Conservation (phyloP, 257 asterid genomes). For the Euphrasia confusa region DNA sequence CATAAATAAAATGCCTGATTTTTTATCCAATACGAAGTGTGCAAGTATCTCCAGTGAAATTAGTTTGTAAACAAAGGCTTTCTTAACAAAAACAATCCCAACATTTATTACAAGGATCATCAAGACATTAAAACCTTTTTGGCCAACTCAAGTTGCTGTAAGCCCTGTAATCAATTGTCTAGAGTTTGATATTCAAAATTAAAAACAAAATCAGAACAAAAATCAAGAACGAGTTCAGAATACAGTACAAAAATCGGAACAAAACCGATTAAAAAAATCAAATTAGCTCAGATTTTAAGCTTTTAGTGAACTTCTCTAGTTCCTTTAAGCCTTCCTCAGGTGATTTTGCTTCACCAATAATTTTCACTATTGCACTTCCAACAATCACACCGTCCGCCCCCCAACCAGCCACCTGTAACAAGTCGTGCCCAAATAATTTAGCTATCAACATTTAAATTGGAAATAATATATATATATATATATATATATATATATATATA, state of each 20-base stretch:
- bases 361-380: slow-evolving; percentile 77
- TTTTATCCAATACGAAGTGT: not conserved
- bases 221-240: not conserved
- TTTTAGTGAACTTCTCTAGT: slow-evolving; percentile 54
- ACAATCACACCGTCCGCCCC: slow-evolving; percentile 96
- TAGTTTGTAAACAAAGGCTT: not conserved
- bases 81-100: slow-evolving; percentile 8
- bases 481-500: not conserved
- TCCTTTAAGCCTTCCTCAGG: slow-evolving; percentile 79
- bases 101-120: slow-evolving; percentile 11
- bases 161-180: slow-evolving; percentile 14
- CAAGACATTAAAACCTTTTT: not conserved
- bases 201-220: not conserved
- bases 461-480: not conserved
- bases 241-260: slow-evolving; percentile 10
- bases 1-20: not conserved
- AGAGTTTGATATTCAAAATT: slow-evolving; percentile 10
- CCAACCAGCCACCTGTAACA: slow-evolving; percentile 69
- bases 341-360: slow-evolving; percentile 69
- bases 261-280: slow-evolving; percentile 23
- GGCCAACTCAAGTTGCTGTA: slow-evolving; percentile 12
- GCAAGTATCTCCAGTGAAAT: not conserved
- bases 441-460: not conserved
- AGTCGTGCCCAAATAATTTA: not conserved
- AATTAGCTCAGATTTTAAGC: slow-evolving; percentile 56